Conservation (phyloP, 768 basidiomycete species). For the Leccinum subgranulosum region DNA sequence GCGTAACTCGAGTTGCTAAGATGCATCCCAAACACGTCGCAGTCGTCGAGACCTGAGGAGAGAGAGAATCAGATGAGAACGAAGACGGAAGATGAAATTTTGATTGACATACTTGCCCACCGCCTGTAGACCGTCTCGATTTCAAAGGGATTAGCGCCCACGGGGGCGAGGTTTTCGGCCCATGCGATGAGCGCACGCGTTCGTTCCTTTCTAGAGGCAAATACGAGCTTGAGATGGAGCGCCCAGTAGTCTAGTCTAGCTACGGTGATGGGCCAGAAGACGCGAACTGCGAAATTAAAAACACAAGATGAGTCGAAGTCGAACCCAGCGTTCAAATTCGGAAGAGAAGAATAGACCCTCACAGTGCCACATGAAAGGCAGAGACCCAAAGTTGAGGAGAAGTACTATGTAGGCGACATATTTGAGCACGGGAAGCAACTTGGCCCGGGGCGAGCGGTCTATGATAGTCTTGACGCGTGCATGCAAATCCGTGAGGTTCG, state of each 20-base stretch:
- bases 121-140: slow-evolving; percentile 37
- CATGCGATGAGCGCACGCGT: slow-evolving; percentile 39
- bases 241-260: slow-evolving; percentile 33
- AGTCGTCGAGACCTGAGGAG: slow-evolving; percentile 60
- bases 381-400: slow-evolving; percentile 57
- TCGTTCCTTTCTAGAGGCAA: slow-evolving; percentile 34
- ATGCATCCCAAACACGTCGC: slow-evolving; percentile 63
- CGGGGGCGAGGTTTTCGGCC: slow-evolving; percentile 46
- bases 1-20: slow-evolving; percentile 81
- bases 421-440: slow-evolving; percentile 15
- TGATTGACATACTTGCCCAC: slow-evolving; percentile 48
- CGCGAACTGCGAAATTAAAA: slow-evolving; percentile 39
- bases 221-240: slow-evolving; percentile 35
- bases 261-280: slow-evolving; percentile 47
- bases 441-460: slow-evolving; percentile 1
- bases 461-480: slow-evolving; percentile 4
- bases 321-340: not conserved
- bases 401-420: slow-evolving; percentile 38
- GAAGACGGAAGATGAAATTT: not conserved
- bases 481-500: not conserved
- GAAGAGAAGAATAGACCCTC: slow-evolving; percentile 25
- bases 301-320: not conserved
- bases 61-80: not conserved
- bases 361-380: slow-evolving; percentile 71
- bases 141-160: slow-evolving; percentile 58